Evolutionary conservation across 108 stramenopile species (phyloP), one percentile per base, ranked within the genome.

Genomic region (Fistulifera pelliculosa): DNA sequence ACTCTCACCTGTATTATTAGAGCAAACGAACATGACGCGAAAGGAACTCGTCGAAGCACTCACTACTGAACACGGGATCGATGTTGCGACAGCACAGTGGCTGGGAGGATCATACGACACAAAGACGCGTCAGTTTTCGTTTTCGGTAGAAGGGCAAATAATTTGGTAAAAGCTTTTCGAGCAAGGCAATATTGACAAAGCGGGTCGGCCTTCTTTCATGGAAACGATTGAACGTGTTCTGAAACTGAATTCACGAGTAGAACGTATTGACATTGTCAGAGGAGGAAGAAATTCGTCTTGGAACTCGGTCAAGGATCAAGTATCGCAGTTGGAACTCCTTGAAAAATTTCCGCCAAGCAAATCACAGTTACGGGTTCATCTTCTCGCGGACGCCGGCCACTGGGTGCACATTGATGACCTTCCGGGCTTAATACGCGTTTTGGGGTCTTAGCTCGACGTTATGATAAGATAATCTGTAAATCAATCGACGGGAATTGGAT

Each of bases 371-470:
- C 57, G 54, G 2, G 57, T 87, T 57, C 81, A 90, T 42, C 76
- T 64, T 19, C 53, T 94, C 18, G 77, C 80, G 12, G 71, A 86
- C 26, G 86, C 88, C 18, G 87, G 88, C 38, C 93, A 94, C 68
- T 87, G 86, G 84, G 87, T 94, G 3, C 93, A 94, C 69, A 78
- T 90, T 12, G 93, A 94, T 62, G 85, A 85, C 69, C 54, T 82
- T 62, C 61, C 66, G 31, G 84, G 83, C 35, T 64, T 94, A 45
- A 56, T 88, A 39, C 40, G 56, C 7, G 26, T 74, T 22, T 66
- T 85, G 61, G 72, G 59, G n/a, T 57, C 56, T 4, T 45, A 45
- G 11, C 19, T n/a, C n/a, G n/a, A n/a, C n/a, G n/a, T n/a, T n/a
- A n/a, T n/a, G n/a, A n/a, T n/a, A n/a, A n/a, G n/a, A n/a, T n/a